Evolutionary conservation across 1,284 basidiomycete species (phyloP), one percentile per base, ranked within the genome.

Genomic region (Tilletia indica): DNA sequence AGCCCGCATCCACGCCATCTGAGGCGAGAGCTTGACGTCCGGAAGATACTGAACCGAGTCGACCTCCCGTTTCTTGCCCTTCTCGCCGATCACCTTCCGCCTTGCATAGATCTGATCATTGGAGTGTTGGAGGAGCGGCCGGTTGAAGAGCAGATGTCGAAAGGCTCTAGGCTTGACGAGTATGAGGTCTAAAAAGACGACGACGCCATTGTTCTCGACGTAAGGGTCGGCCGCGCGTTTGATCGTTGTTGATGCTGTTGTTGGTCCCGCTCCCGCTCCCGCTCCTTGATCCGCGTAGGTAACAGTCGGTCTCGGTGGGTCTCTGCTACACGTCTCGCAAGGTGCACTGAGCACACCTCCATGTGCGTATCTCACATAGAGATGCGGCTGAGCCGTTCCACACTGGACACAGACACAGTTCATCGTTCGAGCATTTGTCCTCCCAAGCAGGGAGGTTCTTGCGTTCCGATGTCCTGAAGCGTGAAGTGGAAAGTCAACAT

Each of bases 101-200:
- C 14, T 45, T 14, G 42, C 42, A 9, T 45, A 14, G 14, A 8
- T 14, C 14, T n/a, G 3, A n/a, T 34, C 34, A 25, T 58, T 31
- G 21, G 56, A n/a, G 56, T 58, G 21, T 25, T 31, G 25, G n/a
- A 58, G 21, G 2, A 58, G 11, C 21, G 56, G 56, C 3, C 56
- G 56, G 42, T 68, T 68, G 67, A 68, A 68, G 67, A 68, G 67
- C 19, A 68, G 42, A 21, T 68, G 67, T 14, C 67, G 39, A 5
- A 47, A 68, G 3, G 48, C 67, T 8, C 67, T 16, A 5, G 67
- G 67, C 42, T 68, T 68, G 67, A 68, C 67, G n/a, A 68, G 67
- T 11, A 68, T 25, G n/a, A 58, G 56, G 14, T 58, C 56, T 3
- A 58, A 25, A 34, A 58, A 58, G 56, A 58, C 56, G 56, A 58